Conservation (phyloP, 257 asterid genomes). For the Solanum piurae region DNA sequence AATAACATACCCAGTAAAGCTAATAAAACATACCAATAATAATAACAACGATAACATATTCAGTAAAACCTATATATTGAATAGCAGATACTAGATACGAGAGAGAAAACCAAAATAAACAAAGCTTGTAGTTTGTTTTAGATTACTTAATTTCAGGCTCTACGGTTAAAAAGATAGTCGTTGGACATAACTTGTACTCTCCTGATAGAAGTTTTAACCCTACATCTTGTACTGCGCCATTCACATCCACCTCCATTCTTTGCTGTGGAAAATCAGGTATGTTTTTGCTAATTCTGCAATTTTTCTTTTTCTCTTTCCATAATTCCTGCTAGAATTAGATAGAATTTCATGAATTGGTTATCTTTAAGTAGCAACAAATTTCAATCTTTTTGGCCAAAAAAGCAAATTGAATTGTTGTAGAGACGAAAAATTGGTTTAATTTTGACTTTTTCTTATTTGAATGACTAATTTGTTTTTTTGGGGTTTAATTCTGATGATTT, state of each 20-base stretch:
- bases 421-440: neutral
- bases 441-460: neutral
- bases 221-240: neutral
- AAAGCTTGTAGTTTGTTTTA: neutral
- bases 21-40: no score
- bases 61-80: no score
- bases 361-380: neutral
- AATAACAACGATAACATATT: no score
- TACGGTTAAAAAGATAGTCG: neutral
- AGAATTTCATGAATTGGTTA: neutral
- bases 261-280: neutral
- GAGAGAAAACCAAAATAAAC: neutral
- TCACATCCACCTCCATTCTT: neutral
- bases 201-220: neutral
- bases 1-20: neutral
- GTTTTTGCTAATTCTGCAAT: neutral
- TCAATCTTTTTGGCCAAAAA: neutral
- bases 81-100: no score
- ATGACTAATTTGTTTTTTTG: neutral
- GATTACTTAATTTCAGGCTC: neutral
- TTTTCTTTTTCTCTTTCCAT: neutral
- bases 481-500: neutral
- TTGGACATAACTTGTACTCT: neutral
- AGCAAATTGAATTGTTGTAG: neutral
- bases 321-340: neutral